Conservation (phyloP, 345 rosid genomes). For the Kandelia obovata region DNA sequence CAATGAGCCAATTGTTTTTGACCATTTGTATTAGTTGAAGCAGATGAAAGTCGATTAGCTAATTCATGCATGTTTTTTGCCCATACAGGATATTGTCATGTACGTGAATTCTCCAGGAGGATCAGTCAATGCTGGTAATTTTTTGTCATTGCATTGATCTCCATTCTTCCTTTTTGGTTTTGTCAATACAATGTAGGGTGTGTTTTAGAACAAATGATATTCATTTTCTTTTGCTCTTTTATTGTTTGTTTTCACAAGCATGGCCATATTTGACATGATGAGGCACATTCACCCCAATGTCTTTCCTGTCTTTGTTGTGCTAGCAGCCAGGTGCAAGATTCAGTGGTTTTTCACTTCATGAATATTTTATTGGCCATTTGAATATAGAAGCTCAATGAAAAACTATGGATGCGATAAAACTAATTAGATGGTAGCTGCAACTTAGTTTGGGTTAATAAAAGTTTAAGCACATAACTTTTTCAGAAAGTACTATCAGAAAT, state of each 20-base stretch:
- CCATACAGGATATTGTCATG: slow-evolving; percentile 85
- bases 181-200: neutral
- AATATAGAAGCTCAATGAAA: too few relatives aligned
- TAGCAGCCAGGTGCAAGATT: slow-evolving; percentile 80
- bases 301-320: slow-evolving; percentile 92
- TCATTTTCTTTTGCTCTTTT: slow-evolving; percentile 1
- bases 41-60: neutral
- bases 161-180: neutral
- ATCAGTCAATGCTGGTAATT: slow-evolving; percentile 93
- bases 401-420: too few relatives aligned
- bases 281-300: slow-evolving; percentile 93
- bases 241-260: slow-evolving; percentile 43
- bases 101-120: slow-evolving; percentile 99
- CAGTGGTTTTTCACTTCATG: neutral
- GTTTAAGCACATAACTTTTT: too few relatives aligned
- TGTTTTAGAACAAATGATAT: neutral
- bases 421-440: too few relatives aligned
- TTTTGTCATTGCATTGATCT: neutral
- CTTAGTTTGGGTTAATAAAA: too few relatives aligned
- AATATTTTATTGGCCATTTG: too few relatives aligned
- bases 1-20: neutral
- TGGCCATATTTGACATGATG: slow-evolving; percentile 96
- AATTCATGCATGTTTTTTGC: slow-evolving; percentile 10
- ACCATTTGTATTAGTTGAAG: neutral
- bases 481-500: too few relatives aligned